Evolutionary conservation across 129 eudicot genomes (phyloP).

Genomic region (Gnaphalium uliginosum): DNA sequence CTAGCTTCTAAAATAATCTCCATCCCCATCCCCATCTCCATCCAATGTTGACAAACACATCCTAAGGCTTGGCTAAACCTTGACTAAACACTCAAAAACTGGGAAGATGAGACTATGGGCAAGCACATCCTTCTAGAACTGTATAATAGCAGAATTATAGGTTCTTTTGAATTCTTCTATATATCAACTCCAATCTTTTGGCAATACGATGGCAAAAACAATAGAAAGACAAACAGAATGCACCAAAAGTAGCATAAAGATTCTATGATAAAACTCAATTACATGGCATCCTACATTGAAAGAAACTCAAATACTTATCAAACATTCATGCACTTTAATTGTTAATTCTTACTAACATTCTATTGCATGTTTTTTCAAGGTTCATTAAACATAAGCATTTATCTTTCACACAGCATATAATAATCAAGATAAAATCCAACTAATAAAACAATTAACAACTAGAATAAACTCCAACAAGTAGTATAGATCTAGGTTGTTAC

Average conservation of each 20-base stretch:
- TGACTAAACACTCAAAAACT: no score
- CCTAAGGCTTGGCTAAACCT: no score
- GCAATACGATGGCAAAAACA: slow-evolving; percentile 1
- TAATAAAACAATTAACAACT: background rate
- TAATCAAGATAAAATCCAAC: background rate
- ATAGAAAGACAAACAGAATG: background rate
- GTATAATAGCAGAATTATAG: background rate
- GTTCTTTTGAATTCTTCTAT: background rate
- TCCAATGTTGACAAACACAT: no score
- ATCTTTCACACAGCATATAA: background rate
- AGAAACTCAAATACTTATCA: background rate
- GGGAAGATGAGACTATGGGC: background rate
- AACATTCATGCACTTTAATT: background rate
- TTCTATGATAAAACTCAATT: background rate
- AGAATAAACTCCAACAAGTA: background rate
- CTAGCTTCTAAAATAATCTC: no score
- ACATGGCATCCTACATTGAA: background rate
- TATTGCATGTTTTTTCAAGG: background rate
- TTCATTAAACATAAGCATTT: no score
- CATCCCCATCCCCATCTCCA: no score
- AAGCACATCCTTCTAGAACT: background rate
- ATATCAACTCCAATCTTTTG: background rate
- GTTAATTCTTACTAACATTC: background rate
- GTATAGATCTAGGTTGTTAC: background rate
- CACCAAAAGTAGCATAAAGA: slow-evolving; percentile 3